Percentiles rank a stretch among this genome's conserved stretches.
Conservation (phyloP, 768 basidiomycete genomes). For the Lactarius tabidus region DNA sequence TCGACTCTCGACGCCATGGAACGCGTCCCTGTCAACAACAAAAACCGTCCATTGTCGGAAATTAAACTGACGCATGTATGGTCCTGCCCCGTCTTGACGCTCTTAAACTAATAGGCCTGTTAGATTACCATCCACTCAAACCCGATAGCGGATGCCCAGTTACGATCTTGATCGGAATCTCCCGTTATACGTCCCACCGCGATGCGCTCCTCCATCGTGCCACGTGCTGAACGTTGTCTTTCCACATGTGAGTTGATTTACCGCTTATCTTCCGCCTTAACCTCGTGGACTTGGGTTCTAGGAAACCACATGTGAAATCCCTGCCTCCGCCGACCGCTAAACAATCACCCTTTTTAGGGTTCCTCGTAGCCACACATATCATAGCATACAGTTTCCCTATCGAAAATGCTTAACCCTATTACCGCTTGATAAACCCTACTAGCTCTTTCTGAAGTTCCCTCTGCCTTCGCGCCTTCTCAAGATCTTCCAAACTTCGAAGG, state of each 20-base stretch:
- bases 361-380: neutral
- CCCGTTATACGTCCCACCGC: neutral
- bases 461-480: constrained; percentile 76
- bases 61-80: constrained; percentile 79
- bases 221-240: neutral
- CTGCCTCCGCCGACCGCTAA: neutral
- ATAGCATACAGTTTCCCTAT: neutral
- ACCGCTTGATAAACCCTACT: constrained; percentile 69
- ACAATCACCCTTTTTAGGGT: neutral
- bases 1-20: constrained; percentile 94
- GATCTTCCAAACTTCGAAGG: constrained; percentile 80
- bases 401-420: neutral
- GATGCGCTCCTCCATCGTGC: neutral
- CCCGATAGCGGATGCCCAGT: constrained; percentile 80
- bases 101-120: constrained; percentile 8
- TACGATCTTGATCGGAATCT: constrained; percentile 31
- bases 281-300: neutral
- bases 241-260: neutral
- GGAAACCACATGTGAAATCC: neutral
- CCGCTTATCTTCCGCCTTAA: neutral
- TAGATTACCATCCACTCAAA: constrained; percentile 92
- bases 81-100: constrained; percentile 7
- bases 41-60: constrained; percentile 83
- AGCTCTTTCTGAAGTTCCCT: constrained; percentile 89
- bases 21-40: constrained; percentile 82